These are phyloP conservation scores for Yamagishiella unicocca DNA, from an alignment of 139 green algal genomes.

Conservation along the genomic window DNA sequence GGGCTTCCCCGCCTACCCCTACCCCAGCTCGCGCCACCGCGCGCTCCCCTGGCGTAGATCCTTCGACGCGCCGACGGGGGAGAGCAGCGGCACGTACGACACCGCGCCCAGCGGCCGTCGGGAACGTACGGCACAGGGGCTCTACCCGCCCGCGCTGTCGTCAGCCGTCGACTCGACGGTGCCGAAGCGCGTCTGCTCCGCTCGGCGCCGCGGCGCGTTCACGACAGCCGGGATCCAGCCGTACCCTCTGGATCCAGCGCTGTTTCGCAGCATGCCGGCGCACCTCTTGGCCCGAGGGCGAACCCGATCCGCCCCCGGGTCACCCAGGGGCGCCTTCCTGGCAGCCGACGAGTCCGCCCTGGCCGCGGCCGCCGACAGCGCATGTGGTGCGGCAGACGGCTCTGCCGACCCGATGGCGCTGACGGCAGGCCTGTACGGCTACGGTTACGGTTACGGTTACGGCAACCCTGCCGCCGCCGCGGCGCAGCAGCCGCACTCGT, in stretches of 20 bases:
- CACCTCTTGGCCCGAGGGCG: neutral
- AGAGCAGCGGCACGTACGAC: neutral
- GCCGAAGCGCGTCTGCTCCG: slow-evolving; percentile 12
- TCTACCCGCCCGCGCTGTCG: neutral
- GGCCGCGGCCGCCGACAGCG: no score
- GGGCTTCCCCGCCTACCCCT: neutral
- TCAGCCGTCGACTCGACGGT: neutral
- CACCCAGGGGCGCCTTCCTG: neutral
- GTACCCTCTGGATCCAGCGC: slow-evolving; percentile 5
- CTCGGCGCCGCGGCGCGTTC: neutral
- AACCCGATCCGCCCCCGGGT: slow-evolving; percentile 1
- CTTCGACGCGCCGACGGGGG: neutral
- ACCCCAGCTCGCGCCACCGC: neutral
- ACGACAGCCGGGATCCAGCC: slow-evolving; percentile 4
- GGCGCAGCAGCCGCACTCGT: neutral
- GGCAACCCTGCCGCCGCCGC: neutral
- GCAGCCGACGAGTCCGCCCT: no score
- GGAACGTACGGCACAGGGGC: neutral
- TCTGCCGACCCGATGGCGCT: neutral
- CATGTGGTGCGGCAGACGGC: no score
- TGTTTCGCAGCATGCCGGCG: neutral
- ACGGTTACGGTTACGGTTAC: neutral
- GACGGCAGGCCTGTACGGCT: no score
- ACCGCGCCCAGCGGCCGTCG: neutral
- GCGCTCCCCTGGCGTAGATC: neutral